Conservation (phyloP, 352 stramenopile genomes). For the Phytophthora parvispora region DNA sequence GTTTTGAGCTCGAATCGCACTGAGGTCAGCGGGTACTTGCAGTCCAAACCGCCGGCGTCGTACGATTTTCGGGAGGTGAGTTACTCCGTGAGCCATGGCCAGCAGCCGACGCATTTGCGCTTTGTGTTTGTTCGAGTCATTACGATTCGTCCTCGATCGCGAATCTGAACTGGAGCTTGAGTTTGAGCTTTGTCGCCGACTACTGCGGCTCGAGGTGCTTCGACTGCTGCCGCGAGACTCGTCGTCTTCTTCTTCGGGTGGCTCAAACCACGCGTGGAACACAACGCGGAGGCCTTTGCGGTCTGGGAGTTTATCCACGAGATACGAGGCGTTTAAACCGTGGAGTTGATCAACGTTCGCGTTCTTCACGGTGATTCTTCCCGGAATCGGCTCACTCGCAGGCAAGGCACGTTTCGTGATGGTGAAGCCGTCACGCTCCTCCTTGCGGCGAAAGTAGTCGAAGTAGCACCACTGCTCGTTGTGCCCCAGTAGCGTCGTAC, state of each 20-base stretch:
- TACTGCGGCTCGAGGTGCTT: neutral
- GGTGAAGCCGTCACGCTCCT: conserved; percentile 9
- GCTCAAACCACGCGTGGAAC: conserved; percentile 17
- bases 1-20: neutral
- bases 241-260: neutral
- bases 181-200: neutral
- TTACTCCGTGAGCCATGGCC: neutral
- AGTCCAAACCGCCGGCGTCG: neutral
- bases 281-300: conserved; percentile 8
- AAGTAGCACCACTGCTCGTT: conserved; percentile 41
- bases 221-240: neutral
- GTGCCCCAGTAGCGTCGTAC: conserved; percentile 5
- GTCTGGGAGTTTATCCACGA: conserved; percentile 1
- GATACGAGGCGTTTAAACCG: conserved; percentile 21
- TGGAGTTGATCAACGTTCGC: conserved; percentile 20
- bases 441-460: conserved; percentile 18
- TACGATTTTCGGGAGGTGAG: neutral
- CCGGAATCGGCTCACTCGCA: neutral
- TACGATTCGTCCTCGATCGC: neutral
- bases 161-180: neutral
- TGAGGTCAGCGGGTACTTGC: neutral
- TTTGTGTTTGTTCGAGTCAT: neutral
- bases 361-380: neutral
- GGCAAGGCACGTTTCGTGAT: conserved; percentile 19
- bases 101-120: neutral